Conservation (phyloP, 2,329 filamentous ascomycete species). For the Botrytis aclada region DNA sequence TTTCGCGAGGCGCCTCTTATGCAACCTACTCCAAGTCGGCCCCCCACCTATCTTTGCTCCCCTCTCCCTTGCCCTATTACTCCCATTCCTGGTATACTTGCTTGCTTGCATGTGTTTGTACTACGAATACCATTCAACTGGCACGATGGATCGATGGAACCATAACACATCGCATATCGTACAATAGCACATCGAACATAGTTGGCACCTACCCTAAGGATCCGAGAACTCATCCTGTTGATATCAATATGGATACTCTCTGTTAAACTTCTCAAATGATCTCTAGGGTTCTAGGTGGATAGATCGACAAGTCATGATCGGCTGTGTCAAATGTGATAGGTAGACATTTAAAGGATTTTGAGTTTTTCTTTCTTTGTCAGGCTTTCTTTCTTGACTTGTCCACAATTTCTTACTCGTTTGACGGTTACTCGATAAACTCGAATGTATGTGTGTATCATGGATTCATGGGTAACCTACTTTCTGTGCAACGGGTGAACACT, state of each 20-base stretch:
- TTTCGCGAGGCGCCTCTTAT: constrained; percentile 38
- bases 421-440: constrained; percentile 11
- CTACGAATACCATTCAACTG: constrained; percentile 11
- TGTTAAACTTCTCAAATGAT: not conserved
- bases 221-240: not conserved
- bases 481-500: constrained; percentile 3
- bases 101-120: not conserved
- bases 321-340: constrained; percentile 1
- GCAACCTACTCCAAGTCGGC: constrained; percentile 33
- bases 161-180: constrained; percentile 12
- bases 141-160: constrained; percentile 12
- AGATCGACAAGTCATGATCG: constrained; percentile 3
- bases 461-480: constrained; percentile 7
- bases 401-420: not conserved
- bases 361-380: not conserved
- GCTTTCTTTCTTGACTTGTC: not conserved
- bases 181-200: constrained; percentile 12
- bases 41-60: constrained; percentile 26
- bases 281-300: not conserved
- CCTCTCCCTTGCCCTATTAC: not conserved
- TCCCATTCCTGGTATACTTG: constrained; percentile 22
- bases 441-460: not conserved
- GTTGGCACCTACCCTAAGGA: constrained; percentile 8
- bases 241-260: not conserved
- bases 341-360: constrained; percentile 1